phyloP scores from a whole-genome alignment of 73 alveolate genomes.

The Breviolum minutum region DNA sequence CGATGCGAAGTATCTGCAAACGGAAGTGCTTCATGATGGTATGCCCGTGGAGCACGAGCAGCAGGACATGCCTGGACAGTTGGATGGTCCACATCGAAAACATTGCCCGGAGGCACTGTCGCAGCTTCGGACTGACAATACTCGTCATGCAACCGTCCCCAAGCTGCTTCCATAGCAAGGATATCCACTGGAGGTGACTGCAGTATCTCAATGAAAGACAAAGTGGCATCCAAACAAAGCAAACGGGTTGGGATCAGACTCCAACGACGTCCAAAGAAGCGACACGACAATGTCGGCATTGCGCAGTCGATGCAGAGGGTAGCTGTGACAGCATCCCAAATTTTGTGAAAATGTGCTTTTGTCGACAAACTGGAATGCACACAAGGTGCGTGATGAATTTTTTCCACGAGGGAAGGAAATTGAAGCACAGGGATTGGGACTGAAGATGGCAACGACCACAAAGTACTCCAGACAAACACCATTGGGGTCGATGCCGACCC shows the following conservation, averaged over 20 bases:
- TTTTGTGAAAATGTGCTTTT: background rate
- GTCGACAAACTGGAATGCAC: background rate
- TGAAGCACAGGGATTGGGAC: background rate
- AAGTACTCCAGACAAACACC: background rate
- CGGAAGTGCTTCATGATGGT: background rate
- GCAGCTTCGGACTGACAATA: background rate
- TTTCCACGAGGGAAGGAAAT: background rate
- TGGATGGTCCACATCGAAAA: background rate
- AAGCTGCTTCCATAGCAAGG: background rate
- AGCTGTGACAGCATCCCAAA: background rate
- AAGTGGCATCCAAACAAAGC: background rate
- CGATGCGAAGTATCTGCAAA: background rate
- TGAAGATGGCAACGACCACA: background rate
- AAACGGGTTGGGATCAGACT: background rate
- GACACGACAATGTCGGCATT: background rate
- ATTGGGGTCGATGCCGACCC: background rate
- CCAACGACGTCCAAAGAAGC: background rate
- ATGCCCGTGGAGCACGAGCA: background rate
- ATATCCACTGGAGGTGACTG: background rate
- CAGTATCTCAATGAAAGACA: background rate
- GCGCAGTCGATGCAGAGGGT: background rate
- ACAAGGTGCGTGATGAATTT: background rate
- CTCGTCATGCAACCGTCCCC: background rate
- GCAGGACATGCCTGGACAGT: background rate
- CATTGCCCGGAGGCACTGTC: background rate